These are phyloP conservation scores for Eucalyptus dawsonii DNA, from an alignment of 345 rosid species.

Conservation along the genomic window DNA sequence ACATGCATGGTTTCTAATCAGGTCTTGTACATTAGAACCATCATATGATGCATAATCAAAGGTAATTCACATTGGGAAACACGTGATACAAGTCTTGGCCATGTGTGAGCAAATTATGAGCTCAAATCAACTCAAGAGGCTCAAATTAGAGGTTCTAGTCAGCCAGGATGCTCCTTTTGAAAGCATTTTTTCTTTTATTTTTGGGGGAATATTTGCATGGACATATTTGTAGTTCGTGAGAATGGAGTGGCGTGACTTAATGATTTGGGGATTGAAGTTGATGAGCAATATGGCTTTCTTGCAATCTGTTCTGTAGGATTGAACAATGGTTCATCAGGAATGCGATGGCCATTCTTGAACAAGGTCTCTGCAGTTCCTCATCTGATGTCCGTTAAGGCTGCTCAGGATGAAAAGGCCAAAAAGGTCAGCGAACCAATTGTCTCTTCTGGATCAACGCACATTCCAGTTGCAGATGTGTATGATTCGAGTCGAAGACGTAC, in stretches of 20 bases:
- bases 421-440: slow-evolving; percentile 1
- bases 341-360: slow-evolving; percentile 33
- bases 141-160: not conserved
- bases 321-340: not conserved
- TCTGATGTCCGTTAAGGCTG: slow-evolving; percentile 20
- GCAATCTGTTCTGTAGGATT: not conserved
- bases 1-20: not conserved
- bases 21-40: not conserved
- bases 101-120: not conserved
- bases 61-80: not conserved
- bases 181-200: not conserved
- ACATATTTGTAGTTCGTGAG: not conserved
- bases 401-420: slow-evolving; percentile 26
- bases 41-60: not conserved
- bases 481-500: not conserved
- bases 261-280: not conserved
- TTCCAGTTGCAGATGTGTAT: slow-evolving; percentile 3
- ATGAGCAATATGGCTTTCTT: not conserved
- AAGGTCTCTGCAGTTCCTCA: slow-evolving; percentile 28
- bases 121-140: not conserved
- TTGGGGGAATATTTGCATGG: not conserved
- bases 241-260: not conserved
- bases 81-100: not conserved
- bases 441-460: slow-evolving; percentile 16
- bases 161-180: not conserved